Conservation (phyloP, 2,329 filamentous ascomycete genomes). For the Rutstroemia sydowiana region DNA sequence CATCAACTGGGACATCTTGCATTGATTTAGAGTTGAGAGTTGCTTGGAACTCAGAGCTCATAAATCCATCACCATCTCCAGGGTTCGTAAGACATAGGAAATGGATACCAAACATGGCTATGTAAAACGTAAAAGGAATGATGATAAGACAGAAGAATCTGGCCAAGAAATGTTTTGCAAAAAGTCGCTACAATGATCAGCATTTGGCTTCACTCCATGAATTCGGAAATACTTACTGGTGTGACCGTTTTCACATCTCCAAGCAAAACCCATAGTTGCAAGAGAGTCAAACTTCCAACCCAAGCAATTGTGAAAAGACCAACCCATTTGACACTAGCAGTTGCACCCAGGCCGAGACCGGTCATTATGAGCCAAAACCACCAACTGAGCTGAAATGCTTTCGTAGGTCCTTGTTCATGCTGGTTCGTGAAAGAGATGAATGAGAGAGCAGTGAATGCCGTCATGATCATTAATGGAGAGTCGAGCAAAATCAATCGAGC, state of each 20-base stretch:
- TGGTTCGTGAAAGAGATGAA: constrained; percentile 95
- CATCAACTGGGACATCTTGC: constrained; percentile 89
- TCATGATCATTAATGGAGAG: constrained; percentile 88
- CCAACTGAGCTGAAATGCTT: constrained; percentile 85
- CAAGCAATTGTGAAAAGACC: constrained; percentile 97
- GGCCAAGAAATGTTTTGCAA: constrained; percentile 90
- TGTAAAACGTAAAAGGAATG: constrained; percentile 84
- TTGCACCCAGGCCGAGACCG: constrained; percentile 81
- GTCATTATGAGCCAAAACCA: constrained; percentile 96
- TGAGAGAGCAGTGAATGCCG: constrained; percentile 80
- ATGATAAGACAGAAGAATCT: constrained; percentile 86
- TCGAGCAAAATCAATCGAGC: constrained; percentile 93
- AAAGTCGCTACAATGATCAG: constrained; percentile 50
- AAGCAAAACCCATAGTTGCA: constrained; percentile 93
- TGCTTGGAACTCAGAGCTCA: constrained; percentile 98
- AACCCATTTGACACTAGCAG: constrained; percentile 97
- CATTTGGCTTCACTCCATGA: constrained; percentile 20
- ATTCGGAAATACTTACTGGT: constrained; percentile 42
- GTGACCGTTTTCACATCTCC: constrained; percentile 84
- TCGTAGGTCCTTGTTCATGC: constrained; percentile 82
- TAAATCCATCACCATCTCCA: constrained; percentile 96
- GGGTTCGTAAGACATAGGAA: constrained; percentile 90
- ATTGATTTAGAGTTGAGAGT: constrained; percentile 95
- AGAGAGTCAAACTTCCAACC: constrained; percentile 82
- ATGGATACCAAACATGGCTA: constrained; percentile 96